Percentiles rank a stretch among this genome's conserved stretches.
Evolutionary conservation across 1,284 basidiomycete genomes (phyloP).

Genomic region (Salmacisia buchloeana): DNA sequence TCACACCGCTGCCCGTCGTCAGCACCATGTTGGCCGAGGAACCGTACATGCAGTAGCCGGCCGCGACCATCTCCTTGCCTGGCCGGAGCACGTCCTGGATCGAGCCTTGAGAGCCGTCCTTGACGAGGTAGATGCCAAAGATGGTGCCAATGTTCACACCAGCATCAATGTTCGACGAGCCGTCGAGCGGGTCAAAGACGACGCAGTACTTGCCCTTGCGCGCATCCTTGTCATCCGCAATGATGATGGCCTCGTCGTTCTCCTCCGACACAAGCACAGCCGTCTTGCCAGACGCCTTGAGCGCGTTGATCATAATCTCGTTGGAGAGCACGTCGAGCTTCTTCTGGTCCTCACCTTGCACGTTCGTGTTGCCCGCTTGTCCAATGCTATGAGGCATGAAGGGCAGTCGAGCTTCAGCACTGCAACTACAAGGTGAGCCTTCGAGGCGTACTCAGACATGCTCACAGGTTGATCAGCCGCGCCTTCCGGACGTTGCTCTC

Average conservation of each 20-base stretch:
- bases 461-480: constrained; percentile 91
- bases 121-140: constrained; percentile 89
- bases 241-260: constrained; percentile 83
- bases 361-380: constrained; percentile 88
- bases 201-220: constrained; percentile 65
- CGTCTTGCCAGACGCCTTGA: constrained; percentile 87
- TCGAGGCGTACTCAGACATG: constrained; percentile 19
- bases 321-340: constrained; percentile 96
- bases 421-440: neutral
- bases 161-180: constrained; percentile 97
- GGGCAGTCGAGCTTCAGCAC: constrained; percentile 6
- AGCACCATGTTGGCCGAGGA: constrained; percentile 96
- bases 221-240: constrained; percentile 57
- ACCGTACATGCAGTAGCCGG: constrained; percentile 78
- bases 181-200: constrained; percentile 97
- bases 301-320: constrained; percentile 94
- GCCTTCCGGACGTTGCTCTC: constrained; percentile 96
- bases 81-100: constrained; percentile 85
- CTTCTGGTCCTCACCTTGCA: constrained; percentile 99
- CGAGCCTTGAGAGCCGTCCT: constrained; percentile 68
- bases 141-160: constrained; percentile 99
- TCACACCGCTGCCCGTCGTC: constrained; percentile 89
- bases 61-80: constrained; percentile 94
- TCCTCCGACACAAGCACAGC: constrained; percentile 97
- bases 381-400: constrained; percentile 64